Base-by-base conservation (phyloP, 768 basidiomycete species). In the Macrolepiota dolichaula region DNA sequence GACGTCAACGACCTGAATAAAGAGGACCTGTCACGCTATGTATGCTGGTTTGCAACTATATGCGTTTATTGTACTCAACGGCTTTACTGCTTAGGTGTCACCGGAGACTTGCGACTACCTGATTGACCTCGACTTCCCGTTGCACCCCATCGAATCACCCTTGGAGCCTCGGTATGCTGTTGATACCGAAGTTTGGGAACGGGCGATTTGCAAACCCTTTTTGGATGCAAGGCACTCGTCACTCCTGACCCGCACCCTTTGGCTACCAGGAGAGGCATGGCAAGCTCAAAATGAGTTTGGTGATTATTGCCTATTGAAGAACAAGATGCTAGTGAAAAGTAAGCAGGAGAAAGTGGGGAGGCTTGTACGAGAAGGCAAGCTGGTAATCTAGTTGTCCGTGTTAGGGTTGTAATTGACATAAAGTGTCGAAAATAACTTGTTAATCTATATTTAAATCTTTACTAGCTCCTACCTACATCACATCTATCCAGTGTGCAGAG, bases 1-100 rank as follows among this genome's bases (percentile, higher is more conserved):
- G 89, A 85, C 17, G 76, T 96, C 72, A 99, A 99, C 71, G 95
- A 97, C 68, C 72, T 91, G 59, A 99, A 99, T 73, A 77, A 78
- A 63, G 94, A 96, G 68, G 89, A 89, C 65, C 68, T 72, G 0
- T 85, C 85, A 42, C 88, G 87, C 65, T 96, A 94, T 74, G 96
- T 97, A 69, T 70, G 72, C 70, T 40, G 51, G 19, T 10, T 51
- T 47, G 52, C n/a, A 65, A 51, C 35, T 55, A 46, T 51, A 25
- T 46, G 57, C 27, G 9, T 29, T 40, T 27, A 44, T 62, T 57
- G 47, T 42, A 53, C 63, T 57, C 46, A 35, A 32, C 51, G 17
- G 53, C 49, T 25, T n/a, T 35, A 53, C 60, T 36, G 13, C 46
- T 47, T 58, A 91, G 96, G 88, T 92, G 35, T 78, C 88, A 25